These are phyloP conservation scores for Trichothecium sympodiale DNA, from an alignment of 2,329 filamentous ascomycete species.

Conservation along the genomic window DNA sequence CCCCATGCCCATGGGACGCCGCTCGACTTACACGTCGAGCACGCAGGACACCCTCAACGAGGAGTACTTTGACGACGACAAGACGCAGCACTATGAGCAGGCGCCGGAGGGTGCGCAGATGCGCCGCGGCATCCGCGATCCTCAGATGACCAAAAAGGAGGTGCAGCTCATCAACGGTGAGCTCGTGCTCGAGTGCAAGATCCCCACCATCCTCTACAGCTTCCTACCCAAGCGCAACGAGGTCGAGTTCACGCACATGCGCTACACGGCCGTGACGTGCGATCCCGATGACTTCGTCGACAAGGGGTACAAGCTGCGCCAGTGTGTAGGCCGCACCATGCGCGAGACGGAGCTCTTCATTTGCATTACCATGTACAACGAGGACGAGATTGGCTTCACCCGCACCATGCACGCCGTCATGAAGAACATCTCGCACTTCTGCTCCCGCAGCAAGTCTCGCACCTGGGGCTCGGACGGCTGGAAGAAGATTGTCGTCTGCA, in stretches of 20 bases:
- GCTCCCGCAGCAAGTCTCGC: constrained; percentile 78
- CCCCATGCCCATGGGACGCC: constrained; percentile 23
- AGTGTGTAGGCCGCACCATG: constrained; percentile 72
- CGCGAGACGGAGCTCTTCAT: constrained; percentile 95
- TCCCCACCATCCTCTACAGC: constrained; percentile 94
- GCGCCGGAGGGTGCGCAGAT: constrained; percentile 81
- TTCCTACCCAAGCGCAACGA: constrained; percentile 90
- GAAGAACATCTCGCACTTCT: constrained; percentile 97
- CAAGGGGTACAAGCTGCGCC: constrained; percentile 82
- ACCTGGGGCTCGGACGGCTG: constrained; percentile 96
- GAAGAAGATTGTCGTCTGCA: constrained; percentile 98
- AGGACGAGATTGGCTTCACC: constrained; percentile 93
- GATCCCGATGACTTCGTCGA: constrained; percentile 89
- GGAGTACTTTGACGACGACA: constrained; percentile 37
- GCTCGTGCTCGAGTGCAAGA: constrained; percentile 96
- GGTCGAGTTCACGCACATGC: constrained; percentile 96
- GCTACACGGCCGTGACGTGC: constrained; percentile 96
- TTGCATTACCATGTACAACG: constrained; percentile 98
- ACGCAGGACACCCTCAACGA: constrained; percentile 47
- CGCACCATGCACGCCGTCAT: constrained; percentile 98
- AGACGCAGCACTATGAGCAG: constrained; percentile 66
- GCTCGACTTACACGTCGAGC: constrained; percentile 43
- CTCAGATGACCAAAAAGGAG: constrained; percentile 86
- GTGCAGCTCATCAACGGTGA: constrained; percentile 96
- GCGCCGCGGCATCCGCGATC: constrained; percentile 73